These are phyloP conservation scores for Lipomyces starkeyi DNA, from an alignment of 805 yeast species.

Conservation along the genomic window DNA sequence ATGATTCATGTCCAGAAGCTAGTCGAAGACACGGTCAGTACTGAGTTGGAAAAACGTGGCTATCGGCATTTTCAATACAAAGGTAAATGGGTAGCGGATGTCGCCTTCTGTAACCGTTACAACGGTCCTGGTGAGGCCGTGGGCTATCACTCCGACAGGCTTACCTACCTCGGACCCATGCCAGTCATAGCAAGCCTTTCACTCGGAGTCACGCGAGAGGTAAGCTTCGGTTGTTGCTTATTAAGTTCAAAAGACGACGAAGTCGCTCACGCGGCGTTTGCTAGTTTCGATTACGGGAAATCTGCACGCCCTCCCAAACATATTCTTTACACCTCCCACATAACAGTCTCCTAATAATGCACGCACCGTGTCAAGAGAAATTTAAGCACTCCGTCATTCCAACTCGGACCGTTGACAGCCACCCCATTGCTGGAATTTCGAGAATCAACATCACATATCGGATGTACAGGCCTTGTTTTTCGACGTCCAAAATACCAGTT, in stretches of 20 bases:
- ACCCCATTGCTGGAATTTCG: conserved; percentile 56
- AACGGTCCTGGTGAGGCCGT: conserved; percentile 57
- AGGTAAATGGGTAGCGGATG: conserved; percentile 58
- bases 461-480: conserved; percentile 53
- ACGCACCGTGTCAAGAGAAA: conserved; percentile 79
- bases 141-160: conserved; percentile 78
- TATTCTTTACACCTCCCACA: conserved; percentile 69
- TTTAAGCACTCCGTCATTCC: conserved; percentile 70
- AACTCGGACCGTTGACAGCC: conserved; percentile 49
- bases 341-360: conserved; percentile 73
- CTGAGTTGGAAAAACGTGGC: conserved; percentile 46
- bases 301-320: conserved; percentile 40
- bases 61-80: conserved; percentile 50
- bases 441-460: conserved; percentile 73
- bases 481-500: conserved; percentile 47
- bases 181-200: conserved; percentile 70
- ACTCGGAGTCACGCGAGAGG: conserved; percentile 69
- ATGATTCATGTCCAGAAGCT: conserved; percentile 51
- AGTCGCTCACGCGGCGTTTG: background rate
- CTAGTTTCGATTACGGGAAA: conserved; percentile 48
- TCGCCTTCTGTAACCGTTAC: conserved; percentile 64
- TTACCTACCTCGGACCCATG: conserved; percentile 75
- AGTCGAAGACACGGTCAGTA: conserved; percentile 52
- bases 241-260: background rate
- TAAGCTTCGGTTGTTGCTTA: conserved; percentile 1